These are phyloP conservation scores for Botryotinia globosa DNA, from an alignment of 2,329 filamentous ascomycete species.

Conservation along the genomic window DNA sequence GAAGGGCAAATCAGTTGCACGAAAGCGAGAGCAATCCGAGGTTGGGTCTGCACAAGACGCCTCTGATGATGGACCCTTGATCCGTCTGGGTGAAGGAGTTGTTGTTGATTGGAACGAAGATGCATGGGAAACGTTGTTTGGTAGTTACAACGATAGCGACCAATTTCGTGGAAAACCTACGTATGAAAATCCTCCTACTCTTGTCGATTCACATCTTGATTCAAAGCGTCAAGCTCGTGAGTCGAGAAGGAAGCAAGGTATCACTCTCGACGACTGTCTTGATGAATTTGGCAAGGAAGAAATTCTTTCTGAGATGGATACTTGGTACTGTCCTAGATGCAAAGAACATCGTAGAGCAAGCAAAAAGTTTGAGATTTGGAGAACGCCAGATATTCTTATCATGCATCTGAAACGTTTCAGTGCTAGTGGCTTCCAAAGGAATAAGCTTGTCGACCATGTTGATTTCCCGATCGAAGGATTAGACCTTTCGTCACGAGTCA, in stretches of 20 bases:
- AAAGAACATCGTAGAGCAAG: conserved; percentile 89
- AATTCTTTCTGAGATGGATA: conserved; percentile 89
- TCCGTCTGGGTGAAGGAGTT: conserved; percentile 80
- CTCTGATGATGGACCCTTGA: conserved; percentile 57
- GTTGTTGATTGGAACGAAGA: conserved; percentile 80
- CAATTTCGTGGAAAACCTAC: conserved; percentile 55
- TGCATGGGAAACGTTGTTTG: conserved; percentile 70
- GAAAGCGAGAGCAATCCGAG: conserved; percentile 22
- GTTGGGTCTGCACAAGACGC: conserved; percentile 29
- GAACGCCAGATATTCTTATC: conserved; percentile 88
- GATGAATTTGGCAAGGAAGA: conserved; percentile 94
- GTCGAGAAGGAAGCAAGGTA: conserved; percentile 68
- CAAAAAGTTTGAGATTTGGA: conserved; percentile 98
- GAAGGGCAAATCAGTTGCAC: conserved; percentile 38
- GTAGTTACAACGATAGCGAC: conserved; percentile 29
- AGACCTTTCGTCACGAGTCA: conserved; percentile 76
- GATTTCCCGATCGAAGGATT: conserved; percentile 89
- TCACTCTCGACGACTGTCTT: conserved; percentile 85
- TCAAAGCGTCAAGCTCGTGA: conserved; percentile 61
- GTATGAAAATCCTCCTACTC: conserved; percentile 45
- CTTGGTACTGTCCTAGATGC: conserved; percentile 96
- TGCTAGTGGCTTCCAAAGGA: conserved; percentile 73
- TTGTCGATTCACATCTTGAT: conserved; percentile 63
- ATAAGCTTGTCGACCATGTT: conserved; percentile 88
- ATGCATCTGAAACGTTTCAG: conserved; percentile 96